Base-by-base conservation (phyloP, 2,329 filamentous ascomycete species). In the Geosmithia morbida region DNA sequence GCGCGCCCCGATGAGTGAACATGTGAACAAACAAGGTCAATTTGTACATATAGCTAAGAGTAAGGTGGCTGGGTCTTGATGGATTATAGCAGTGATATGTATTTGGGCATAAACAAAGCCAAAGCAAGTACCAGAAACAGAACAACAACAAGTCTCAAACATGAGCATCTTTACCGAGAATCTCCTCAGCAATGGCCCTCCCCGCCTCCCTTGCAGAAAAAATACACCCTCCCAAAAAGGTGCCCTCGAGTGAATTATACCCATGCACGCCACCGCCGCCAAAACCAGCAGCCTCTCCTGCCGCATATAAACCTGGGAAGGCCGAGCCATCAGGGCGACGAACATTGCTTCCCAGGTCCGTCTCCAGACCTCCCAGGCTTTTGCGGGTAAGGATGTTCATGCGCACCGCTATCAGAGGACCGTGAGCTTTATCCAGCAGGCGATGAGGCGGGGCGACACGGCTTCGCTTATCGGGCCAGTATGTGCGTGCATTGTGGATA, bases 241-340 rank as follows among this genome's bases (percentile, higher is more conserved):
- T 80, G 1, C 77, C 77, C 57, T 81, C 77, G 37, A 81, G 69
- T 1, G 77, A 73, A 53, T 66, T 77, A 53, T 81, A 80, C 0
- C 77, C 77, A 52, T 81, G 77, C 1, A 80, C 72, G 16, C 77
- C 77, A 2, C 77, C 77, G 2, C 77, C 77, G 0, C 77, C 77
- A 49, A 81, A 81, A 0, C 77, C 77, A 0, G 76, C 75, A 1
- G 65, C 74, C 56, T 81, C 77, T 6, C 77, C 77, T 0, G 76
- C 77, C 1, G 77, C 75, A 48, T 79, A 81, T 14, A 81, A 54
- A 0, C 75, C 75, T 0, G 69, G 65, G 54, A 80, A 79, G 0
- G 57, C 51, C 7, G 55, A 59, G 10, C 63, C 62, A 6, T 75
- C 75, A 22, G 70, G 63, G 45, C 60, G 64, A 65, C 78, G 72